These are phyloP conservation scores for Samsoniella hepiali DNA, from an alignment of 2,329 filamentous ascomycete species.

Conservation along the genomic window DNA sequence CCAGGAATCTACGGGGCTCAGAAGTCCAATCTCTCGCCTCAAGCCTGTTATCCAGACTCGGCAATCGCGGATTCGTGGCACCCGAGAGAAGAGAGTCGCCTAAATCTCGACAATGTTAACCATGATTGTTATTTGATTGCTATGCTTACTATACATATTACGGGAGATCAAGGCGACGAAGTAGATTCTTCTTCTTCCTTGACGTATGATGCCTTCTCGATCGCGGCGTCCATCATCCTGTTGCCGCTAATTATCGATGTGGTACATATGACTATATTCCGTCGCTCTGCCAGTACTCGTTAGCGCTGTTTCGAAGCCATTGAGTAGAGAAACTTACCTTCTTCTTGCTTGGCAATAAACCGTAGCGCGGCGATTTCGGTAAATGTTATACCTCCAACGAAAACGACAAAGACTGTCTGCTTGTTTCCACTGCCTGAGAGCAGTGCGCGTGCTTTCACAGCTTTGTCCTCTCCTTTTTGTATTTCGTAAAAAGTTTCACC, in stretches of 20 bases:
- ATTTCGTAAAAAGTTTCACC: slow-evolving; percentile 89
- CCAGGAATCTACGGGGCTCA: background rate
- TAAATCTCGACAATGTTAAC: background rate
- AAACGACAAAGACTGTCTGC: slow-evolving; percentile 94
- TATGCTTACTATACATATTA: slow-evolving; percentile 16
- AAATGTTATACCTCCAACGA: slow-evolving; percentile 93
- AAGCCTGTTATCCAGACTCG: background rate
- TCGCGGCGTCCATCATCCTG: slow-evolving; percentile 79
- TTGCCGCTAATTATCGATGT: slow-evolving; percentile 90
- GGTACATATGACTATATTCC: slow-evolving; percentile 86
- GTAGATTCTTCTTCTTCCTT: slow-evolving; percentile 33
- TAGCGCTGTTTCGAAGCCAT: background rate
- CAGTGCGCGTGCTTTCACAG: slow-evolving; percentile 78
- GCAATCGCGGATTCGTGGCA: background rate
- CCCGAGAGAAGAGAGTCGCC: background rate
- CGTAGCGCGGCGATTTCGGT: slow-evolving; percentile 92
- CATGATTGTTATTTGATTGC: background rate
- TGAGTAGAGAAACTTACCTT: slow-evolving; percentile 46
- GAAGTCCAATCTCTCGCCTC: background rate
- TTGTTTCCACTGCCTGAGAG: slow-evolving; percentile 73
- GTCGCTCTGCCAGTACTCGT: slow-evolving; percentile 50
- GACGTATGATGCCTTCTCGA: slow-evolving; percentile 66
- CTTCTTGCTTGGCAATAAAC: slow-evolving; percentile 82
- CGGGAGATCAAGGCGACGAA: background rate
- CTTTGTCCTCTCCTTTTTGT: slow-evolving; percentile 91